Conservation (phyloP, 768 basidiomycete species). For the Phylloporus sp. region DNA sequence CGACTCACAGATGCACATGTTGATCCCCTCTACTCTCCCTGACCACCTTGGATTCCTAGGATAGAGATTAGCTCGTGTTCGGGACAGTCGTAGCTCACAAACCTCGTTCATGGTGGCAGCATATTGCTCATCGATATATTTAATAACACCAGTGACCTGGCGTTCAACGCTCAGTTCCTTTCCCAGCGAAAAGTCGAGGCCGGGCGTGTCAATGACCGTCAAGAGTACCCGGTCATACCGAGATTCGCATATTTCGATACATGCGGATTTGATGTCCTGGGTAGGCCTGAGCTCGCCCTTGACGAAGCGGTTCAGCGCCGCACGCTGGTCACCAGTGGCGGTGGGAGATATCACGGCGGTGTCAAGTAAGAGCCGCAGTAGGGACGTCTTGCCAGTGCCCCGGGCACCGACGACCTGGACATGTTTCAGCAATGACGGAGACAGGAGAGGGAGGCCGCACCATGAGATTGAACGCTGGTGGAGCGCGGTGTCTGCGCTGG, state of each 20-base stretch:
- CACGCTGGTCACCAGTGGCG: conserved; percentile 71
- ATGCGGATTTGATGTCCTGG: conserved; percentile 59
- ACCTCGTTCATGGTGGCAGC: conserved; percentile 88
- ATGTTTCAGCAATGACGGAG: conserved; percentile 1
- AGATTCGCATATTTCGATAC: conserved; percentile 80
- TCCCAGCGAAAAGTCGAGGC: conserved; percentile 70
- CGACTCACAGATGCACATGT: conserved; percentile 79
- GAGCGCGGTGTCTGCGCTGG: conserved; percentile 60
- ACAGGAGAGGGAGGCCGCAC: conserved; percentile 35
- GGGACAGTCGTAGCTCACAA: conserved; percentile 1
- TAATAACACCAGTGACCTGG: conserved; percentile 69
- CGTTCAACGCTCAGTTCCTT: conserved; percentile 76
- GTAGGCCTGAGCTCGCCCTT: conserved; percentile 59
- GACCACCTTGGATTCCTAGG: conserved; percentile 83
- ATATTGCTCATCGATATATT: conserved; percentile 76
- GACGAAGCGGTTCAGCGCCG: conserved; percentile 61
- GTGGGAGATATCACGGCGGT: conserved; percentile 79
- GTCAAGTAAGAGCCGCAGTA: conserved; percentile 75
- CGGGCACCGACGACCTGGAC: conserved; percentile 72
- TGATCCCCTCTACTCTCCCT: conserved; percentile 86
- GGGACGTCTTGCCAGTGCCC: conserved; percentile 82
- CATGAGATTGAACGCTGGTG: conserved; percentile 87
- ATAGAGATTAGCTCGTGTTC: neutral
- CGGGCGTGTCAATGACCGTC: conserved; percentile 84
- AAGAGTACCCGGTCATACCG: conserved; percentile 74